Evolutionary conservation across 2,329 filamentous ascomycete species (phyloP).

Genomic region (Cytospora schulzeri): DNA sequence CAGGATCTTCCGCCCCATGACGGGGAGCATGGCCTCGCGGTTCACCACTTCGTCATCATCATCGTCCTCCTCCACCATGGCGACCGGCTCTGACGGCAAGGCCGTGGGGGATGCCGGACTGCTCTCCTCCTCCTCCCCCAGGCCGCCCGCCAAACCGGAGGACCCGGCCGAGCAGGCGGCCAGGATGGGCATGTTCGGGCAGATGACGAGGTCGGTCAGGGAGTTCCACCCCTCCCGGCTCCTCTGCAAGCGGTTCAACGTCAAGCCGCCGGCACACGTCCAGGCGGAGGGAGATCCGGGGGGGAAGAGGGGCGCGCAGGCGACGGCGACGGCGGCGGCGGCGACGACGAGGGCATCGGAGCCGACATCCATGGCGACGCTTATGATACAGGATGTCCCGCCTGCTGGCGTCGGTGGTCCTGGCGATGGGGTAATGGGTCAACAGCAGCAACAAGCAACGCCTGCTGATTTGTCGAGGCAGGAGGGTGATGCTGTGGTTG

Average conservation of each 20-base stretch:
- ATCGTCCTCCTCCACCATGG: slow-evolving; percentile 42
- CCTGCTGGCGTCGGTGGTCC: background rate
- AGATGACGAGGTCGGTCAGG: slow-evolving; percentile 72
- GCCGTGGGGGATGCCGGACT: slow-evolving; percentile 36
- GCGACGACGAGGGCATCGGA: slow-evolving; percentile 1
- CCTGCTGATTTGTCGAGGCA: slow-evolving; percentile 15
- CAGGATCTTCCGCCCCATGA: slow-evolving; percentile 85
- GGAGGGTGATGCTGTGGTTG: slow-evolving; percentile 37
- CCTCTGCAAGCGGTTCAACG: slow-evolving; percentile 92
- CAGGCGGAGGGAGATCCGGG: slow-evolving; percentile 52
- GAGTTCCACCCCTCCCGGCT: slow-evolving; percentile 81
- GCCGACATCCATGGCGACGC: background rate
- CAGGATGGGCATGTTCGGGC: slow-evolving; percentile 88
- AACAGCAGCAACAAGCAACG: background rate
- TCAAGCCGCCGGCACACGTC: slow-evolving; percentile 74
- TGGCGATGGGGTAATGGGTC: background rate
- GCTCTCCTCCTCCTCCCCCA: too few relatives aligned
- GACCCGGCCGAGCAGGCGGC: slow-evolving; percentile 87
- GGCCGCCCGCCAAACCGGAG: slow-evolving; percentile 57
- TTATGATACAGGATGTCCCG: background rate
- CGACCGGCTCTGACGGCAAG: slow-evolving; percentile 28
- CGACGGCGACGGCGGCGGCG: background rate
- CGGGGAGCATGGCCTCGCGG: slow-evolving; percentile 87
- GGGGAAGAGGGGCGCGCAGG: slow-evolving; percentile 19
- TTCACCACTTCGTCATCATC: slow-evolving; percentile 74